Evolutionary conservation across 2,329 filamentous ascomycete genomes (phyloP), one percentile per base, ranked within the genome.

Genomic region (Colletotrichum lupini): DNA sequence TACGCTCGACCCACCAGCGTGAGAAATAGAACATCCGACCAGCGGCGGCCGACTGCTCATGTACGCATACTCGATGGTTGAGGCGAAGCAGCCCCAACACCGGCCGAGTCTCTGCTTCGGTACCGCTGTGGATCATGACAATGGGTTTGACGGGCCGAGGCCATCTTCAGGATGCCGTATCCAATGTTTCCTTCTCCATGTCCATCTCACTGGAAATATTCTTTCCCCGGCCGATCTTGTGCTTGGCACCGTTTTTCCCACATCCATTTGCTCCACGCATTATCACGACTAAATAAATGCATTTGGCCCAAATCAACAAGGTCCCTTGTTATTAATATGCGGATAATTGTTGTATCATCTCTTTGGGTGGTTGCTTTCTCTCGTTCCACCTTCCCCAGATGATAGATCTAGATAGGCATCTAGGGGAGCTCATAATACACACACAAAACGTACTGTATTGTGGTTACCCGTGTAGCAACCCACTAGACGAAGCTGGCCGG

Each of bases 191-290:
- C 42, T 22, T 49, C 42, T 49, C 19, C 19, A 49, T 8, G 19
- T 9, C 42, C 19, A 49, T 49, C 42, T 49, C 19, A 49, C 19
- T n/a, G 8, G 19, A n/a, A 49, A 49, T 22, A 19, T 49, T 56
- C 46, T 37, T 61, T 42, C 35, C 57, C 32, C 52, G 32, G 68
- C 35, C 61, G 11, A 37, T 60, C 24, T 52, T 30, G 26, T 32
- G 32, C 68, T 72, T 62, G 68, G 49, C 49, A 24, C 62, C 56
- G 64, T 62, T 68, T 68, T 57, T 68, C 22, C 24, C 35, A 24
- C 52, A 30, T 65, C n/a, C 22, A 19, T 28, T 22, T 32, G 49
- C 68, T 68, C 67, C 68, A 52, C 64, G 28, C 56, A 26, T 37
- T 57, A 6, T 49, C 19, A 22, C 11, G 19, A 11, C 49, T 22